phyloP scores from a whole-genome alignment of 2,329 filamentous ascomycete genomes.

The Calcarisporium arbuscula region DNA sequence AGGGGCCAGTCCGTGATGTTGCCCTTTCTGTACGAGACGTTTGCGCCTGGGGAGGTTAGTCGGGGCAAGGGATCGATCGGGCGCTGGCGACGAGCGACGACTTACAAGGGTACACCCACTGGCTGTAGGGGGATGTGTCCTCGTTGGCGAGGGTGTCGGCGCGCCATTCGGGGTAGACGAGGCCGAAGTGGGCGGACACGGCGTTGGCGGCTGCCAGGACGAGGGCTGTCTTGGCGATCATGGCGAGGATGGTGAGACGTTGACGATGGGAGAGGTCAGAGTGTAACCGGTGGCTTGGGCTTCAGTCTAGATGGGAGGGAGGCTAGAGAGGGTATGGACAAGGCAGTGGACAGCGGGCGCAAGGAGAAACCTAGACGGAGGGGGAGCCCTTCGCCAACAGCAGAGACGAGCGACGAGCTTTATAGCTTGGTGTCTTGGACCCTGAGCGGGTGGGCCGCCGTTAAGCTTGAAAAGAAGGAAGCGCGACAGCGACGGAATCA shows the following conservation, averaged over 20 bases:
- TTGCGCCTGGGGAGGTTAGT: conserved; percentile 33
- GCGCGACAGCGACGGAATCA: too few species aligned
- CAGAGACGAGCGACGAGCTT: too few species aligned
- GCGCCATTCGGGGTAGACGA: conserved; percentile 43
- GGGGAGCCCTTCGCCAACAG: too few species aligned
- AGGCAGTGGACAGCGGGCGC: too few species aligned
- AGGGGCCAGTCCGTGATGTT: conserved; percentile 50
- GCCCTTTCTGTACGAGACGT: conserved; percentile 34
- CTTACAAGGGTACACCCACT: conserved; percentile 48
- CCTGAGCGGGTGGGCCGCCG: too few species aligned
- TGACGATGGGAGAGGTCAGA: not conserved
- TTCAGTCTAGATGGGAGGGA: too few species aligned
- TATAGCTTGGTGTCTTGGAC: too few species aligned
- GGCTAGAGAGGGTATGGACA: too few species aligned
- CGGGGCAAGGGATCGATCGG: not conserved
- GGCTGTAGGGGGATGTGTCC: conserved; percentile 34
- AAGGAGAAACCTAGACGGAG: too few species aligned
- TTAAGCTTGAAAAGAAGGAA: too few species aligned
- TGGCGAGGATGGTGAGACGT: conserved; percentile 12
- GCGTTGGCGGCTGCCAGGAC: conserved; percentile 28
- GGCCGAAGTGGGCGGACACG: conserved; percentile 41
- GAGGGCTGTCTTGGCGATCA: conserved; percentile 24
- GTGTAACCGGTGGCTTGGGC: too few species aligned
- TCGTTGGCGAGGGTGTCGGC: conserved; percentile 36
- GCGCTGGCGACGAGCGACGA: conserved; percentile 1